These are phyloP conservation scores for Daldinia decipiens DNA, from an alignment of 495 filamentous ascomycete species.

Conservation along the genomic window DNA sequence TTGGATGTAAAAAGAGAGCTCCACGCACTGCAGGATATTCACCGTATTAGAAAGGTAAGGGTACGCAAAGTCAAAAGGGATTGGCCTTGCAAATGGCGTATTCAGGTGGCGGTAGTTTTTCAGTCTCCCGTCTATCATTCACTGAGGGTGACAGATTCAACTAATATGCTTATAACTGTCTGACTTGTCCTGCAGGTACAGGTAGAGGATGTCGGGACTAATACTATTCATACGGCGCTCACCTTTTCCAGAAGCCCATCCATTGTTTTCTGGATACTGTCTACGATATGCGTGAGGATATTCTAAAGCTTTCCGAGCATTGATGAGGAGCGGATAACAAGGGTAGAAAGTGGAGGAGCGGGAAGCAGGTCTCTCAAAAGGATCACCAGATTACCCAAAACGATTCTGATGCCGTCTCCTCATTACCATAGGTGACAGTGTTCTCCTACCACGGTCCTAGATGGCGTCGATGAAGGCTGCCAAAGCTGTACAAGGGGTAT, in stretches of 20 bases:
- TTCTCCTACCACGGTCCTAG: slow-evolving; percentile 8
- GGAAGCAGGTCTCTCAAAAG: slow-evolving; percentile 48
- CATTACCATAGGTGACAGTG: slow-evolving; percentile 12
- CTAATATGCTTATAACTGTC: neutral
- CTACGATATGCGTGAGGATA: slow-evolving; percentile 27
- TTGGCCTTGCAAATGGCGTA: slow-evolving; percentile 4
- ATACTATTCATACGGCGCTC: slow-evolving; percentile 29
- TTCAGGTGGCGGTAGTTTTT: slow-evolving; percentile 1
- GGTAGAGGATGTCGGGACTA: slow-evolving; percentile 27
- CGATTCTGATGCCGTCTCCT: slow-evolving; percentile 31
- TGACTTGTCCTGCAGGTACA: neutral
- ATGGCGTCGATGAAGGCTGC: slow-evolving; percentile 17
- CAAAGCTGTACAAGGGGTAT: slow-evolving; percentile 29
- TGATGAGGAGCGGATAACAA: slow-evolving; percentile 46
- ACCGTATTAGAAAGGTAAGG: slow-evolving; percentile 7
- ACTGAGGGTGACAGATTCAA: neutral
- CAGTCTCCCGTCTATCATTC: neutral
- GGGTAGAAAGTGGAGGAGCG: slow-evolving; percentile 46
- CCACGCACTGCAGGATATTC: neutral
- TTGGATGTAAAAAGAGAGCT: slow-evolving; percentile 16
- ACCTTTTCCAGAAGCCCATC: slow-evolving; percentile 24
- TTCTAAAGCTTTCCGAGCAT: slow-evolving; percentile 22
- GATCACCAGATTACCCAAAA: slow-evolving; percentile 34
- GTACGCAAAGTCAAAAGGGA: slow-evolving; percentile 3
- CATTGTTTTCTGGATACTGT: slow-evolving; percentile 27